Base-by-base conservation (phyloP, 2,329 filamentous ascomycete genomes). In the Hyphodiscus sp. region DNA sequence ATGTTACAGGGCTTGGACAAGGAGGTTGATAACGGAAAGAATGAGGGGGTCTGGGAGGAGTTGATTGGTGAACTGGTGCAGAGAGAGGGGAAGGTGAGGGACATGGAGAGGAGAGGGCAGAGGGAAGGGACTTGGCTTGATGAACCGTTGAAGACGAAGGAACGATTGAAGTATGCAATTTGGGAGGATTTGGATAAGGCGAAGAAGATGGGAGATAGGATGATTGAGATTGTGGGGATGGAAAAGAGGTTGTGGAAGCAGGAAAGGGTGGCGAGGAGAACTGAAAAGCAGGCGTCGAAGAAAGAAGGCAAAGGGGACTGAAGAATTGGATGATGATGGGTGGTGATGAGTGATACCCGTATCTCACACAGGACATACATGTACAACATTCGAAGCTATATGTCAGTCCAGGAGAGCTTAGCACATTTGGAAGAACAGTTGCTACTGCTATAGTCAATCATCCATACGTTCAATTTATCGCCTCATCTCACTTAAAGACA, bases 11-110 rank as follows among this genome's bases (percentile, higher is more conserved):
- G 56, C 53, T 30, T 70, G 10, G 64, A 65, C 2, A 41, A 74
- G 9, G 75, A 70, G 2, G 49, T 55, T 43, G 58, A 65, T n/a
- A 76, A 81, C 60, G 76, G 79, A 56, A 54, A 60, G 9, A 79
- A 76, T 76, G 78, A 81, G 61, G 76, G 79, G 58, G 56, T 63
- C 10, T 81, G 78, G 78, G 77, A 80, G 42, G 20, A 49, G 3
- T n/a, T 55, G 10, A 20, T 53, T 43, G 58, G 33, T 53, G 55
- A 19, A 38, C 49, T 55, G 54, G 62, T 41, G 20, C 59, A 51
- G 13, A 53, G 65, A 53, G 64, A 62, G 30, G 55, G 70, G 18
- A 19, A 56, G 33, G 42, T 30, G 46, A 44, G 13, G 55, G 65
- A 52, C 61, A 62, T 30, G 56, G 69, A 13, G 19, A 57, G 3